Evolutionary conservation across 805 yeast species (phyloP).

Genomic region (Metschnikowia sp.): DNA sequence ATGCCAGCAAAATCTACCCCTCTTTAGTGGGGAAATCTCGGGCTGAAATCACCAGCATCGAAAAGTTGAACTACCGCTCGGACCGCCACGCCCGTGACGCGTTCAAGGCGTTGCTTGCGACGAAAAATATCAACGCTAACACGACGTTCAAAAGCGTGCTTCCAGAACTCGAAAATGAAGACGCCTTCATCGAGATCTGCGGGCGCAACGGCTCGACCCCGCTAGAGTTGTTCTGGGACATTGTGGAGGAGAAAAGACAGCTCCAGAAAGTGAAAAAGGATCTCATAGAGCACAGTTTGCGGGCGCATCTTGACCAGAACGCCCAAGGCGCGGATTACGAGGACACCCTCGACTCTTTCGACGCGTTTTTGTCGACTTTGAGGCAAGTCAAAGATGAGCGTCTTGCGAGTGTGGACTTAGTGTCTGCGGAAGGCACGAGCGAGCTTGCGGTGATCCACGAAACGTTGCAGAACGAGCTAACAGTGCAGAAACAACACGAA

Average conservation of each 20-base stretch:
- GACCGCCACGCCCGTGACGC: constrained; percentile 68
- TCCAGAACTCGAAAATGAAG: constrained; percentile 49
- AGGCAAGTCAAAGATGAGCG: constrained; percentile 27
- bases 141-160: constrained; percentile 60
- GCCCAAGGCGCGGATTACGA: constrained; percentile 17
- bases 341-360: constrained; percentile 15
- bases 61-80: constrained; percentile 43
- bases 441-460: constrained; percentile 30
- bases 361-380: constrained; percentile 20
- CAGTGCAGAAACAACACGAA: constrained; percentile 14
- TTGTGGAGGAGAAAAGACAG: constrained; percentile 59
- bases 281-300: constrained; percentile 49
- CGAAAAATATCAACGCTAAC: constrained; percentile 42
- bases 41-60: constrained; percentile 20
- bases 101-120: constrained; percentile 47
- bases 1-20: constrained; percentile 38
- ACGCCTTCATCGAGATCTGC: constrained; percentile 55
- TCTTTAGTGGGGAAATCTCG: constrained; percentile 19
- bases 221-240: constrained; percentile 71
- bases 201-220: constrained; percentile 81
- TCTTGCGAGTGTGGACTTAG: constrained; percentile 22
- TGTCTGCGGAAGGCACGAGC: constrained; percentile 10
- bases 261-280: constrained; percentile 57
- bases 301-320: constrained; percentile 23
- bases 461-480: constrained; percentile 24